phyloP scores from a whole-genome alignment of 495 filamentous ascomycete genomes.

The Hypomontagnella submonticulosa region DNA sequence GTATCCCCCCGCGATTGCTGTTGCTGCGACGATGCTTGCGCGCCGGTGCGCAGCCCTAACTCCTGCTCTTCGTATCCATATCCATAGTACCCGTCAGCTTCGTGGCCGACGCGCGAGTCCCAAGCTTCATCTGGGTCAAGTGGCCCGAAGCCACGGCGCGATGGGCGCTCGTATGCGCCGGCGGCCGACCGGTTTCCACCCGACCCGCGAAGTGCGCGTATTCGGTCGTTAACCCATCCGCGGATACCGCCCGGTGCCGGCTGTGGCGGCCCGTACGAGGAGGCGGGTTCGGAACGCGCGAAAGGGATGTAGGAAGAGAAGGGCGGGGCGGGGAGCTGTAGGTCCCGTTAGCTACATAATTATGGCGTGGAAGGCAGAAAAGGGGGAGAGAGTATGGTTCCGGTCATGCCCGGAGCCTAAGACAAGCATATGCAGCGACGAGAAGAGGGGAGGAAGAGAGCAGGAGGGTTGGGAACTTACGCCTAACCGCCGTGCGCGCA shows the following conservation, averaged over 20 bases:
- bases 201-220: conserved; percentile 61
- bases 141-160: conserved; percentile 57
- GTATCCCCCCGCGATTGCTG: conserved; percentile 26
- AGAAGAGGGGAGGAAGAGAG: background rate
- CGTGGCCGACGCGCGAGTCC: conserved; percentile 73
- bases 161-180: conserved; percentile 70
- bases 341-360: conserved; percentile 11
- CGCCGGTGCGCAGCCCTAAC: conserved; percentile 52
- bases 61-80: conserved; percentile 72
- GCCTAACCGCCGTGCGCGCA: conserved; percentile 70
- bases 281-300: conserved; percentile 45
- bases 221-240: conserved; percentile 67
- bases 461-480: conserved; percentile 49
- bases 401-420: conserved; percentile 33
- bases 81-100: conserved; percentile 61
- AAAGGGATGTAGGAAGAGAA: conserved; percentile 71
- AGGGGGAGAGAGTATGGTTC: conserved; percentile 5
- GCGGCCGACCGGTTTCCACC: conserved; percentile 62
- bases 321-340: conserved; percentile 68
- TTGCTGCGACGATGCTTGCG: conserved; percentile 21
- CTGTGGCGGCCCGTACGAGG: conserved; percentile 58
- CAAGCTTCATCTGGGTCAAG: conserved; percentile 80
- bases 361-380: background rate
- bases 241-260: conserved; percentile 67
- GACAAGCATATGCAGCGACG: conserved; percentile 33